Evolutionary conservation across 2,329 filamentous ascomycete genomes (phyloP).

Genomic region (Graphium sp.): DNA sequence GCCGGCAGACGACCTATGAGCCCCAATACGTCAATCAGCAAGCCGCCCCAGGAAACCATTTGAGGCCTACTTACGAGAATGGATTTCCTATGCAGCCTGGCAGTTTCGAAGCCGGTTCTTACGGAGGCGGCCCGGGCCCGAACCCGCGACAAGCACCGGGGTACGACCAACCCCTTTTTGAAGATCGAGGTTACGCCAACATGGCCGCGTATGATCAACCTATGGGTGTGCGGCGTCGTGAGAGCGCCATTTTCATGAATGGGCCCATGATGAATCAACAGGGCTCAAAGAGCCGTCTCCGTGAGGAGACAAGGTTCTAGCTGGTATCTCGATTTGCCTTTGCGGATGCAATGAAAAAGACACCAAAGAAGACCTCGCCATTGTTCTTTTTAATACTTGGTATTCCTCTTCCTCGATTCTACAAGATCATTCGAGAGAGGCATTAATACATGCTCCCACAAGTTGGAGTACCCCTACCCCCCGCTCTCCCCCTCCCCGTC

Average conservation of each 20-base stretch:
- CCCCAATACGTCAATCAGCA: conserved; percentile 21
- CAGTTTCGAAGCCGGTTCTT: too few relatives aligned
- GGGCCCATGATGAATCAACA: conserved; percentile 17
- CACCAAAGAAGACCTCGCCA: too few relatives aligned
- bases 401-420: too few relatives aligned
- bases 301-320: conserved; percentile 35
- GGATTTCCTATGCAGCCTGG: conserved; percentile 9
- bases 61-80: conserved; percentile 27
- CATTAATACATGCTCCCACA: too few relatives aligned
- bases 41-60: conserved; percentile 7
- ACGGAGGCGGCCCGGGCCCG: too few relatives aligned
- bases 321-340: conserved; percentile 10
- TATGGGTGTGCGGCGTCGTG: conserved; percentile 29
- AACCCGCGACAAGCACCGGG: conserved; percentile 6
- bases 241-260: conserved; percentile 44
- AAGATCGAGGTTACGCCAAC: conserved; percentile 1
- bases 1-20: conserved; percentile 19
- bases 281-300: conserved; percentile 32
- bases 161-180: conserved; percentile 8
- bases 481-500: too few relatives aligned
- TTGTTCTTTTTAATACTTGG: too few relatives aligned
- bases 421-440: too few relatives aligned
- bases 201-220: conserved; percentile 18
- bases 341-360: too few relatives aligned
- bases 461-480: too few relatives aligned